Evolutionary conservation across 2,329 filamentous ascomycete genomes (phyloP).

Genomic region (Meredithiella fracta): DNA sequence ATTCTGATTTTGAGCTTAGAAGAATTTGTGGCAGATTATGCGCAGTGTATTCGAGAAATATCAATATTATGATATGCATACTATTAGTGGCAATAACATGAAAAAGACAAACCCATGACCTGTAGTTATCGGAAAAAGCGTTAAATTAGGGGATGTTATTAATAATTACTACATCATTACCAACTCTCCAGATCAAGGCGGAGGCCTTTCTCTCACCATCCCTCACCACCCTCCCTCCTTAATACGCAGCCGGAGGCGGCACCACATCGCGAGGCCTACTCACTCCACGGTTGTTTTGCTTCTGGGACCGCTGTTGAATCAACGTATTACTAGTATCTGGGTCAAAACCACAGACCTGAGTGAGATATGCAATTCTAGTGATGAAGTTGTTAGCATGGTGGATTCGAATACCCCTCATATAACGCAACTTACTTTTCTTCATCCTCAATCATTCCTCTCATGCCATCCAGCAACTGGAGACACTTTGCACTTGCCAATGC

Average conservation of each 20-base stretch:
- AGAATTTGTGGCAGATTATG: no score
- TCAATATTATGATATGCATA: no score
- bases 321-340: constrained; percentile 31
- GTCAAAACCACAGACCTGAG: constrained; percentile 37
- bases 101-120: no score
- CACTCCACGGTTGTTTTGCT: constrained; percentile 10
- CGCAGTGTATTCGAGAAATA: no score
- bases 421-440: constrained; percentile 56
- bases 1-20: no score
- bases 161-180: not conserved
- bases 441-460: constrained; percentile 49
- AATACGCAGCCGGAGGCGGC: not conserved
- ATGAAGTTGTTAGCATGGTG: not conserved
- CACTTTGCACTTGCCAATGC: constrained; percentile 54
- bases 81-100: no score
- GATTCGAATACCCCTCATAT: no score
- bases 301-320: constrained; percentile 23
- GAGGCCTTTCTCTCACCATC: not conserved
- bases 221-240: not conserved
- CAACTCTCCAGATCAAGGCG: not conserved
- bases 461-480: constrained; percentile 55
- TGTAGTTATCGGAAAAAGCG: no score
- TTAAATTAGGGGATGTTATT: not conserved
- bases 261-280: constrained; percentile 14
- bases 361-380: constrained; percentile 34